Base-by-base conservation (phyloP, 2,329 filamentous ascomycete species). In the Cryphonectria naterciae region DNA sequence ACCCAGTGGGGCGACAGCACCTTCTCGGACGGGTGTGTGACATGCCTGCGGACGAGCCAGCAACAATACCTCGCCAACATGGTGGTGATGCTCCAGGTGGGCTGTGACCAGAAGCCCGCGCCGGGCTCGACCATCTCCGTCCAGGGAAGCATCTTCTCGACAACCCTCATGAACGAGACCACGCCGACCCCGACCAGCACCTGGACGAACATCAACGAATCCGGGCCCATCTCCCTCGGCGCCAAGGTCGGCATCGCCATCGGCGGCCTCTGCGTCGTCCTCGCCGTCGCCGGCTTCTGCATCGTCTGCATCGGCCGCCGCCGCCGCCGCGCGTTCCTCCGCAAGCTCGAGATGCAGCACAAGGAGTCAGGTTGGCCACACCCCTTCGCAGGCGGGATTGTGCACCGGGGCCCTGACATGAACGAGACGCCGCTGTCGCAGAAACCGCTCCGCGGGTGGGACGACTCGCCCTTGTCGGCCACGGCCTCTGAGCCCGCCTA, bases 221-320 rank as follows among this genome's bases (percentile, higher is more conserved):
- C 84, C 76, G 84, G 85, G 0, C 82, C 86, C 0, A 77, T 91
- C 10, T 83, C 79, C 1, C 80, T 90, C 1, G 87, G 85, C 5
- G 86, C 83, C 17, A 87, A 88, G 68, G 87, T 89, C 0, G 89
- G 88, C 73, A 87, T 91, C 67, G 86, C 84, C 19, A 81, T 87
- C 32, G 88, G 84, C 6, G 84, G 81, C 0, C 74, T 90, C 0
- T 80, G 83, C 8, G 67, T 87, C 0, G 22, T 89, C 4, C 80
- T 91, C 3, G 77, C 80, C 10, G 17, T 86, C 1, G 74, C 81
- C 11, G 89, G 89, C 13, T 86, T 84, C 76, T 82, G 80, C 69
- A 83, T 91, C 67, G 82, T 91, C 25, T 85, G 85, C 77, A 85
- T 84, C 52, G 89, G 89, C 3, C 88, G 85, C 72, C 85, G 87